Conservation (phyloP, 2,329 filamentous ascomycete genomes). For the Magnaporthiopsis poae region DNA sequence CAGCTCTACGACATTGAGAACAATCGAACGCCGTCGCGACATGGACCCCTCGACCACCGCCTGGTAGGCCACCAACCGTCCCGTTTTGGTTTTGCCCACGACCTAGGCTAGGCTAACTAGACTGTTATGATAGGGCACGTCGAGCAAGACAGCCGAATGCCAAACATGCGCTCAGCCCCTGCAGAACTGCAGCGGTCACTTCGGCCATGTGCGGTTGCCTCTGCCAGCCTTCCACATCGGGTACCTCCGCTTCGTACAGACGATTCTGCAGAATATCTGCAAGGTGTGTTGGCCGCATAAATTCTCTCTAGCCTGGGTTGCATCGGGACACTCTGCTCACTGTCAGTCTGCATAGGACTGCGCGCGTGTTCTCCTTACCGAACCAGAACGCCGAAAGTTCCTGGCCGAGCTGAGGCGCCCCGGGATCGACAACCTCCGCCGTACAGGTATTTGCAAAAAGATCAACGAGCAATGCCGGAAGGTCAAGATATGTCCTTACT, state of each 20-base stretch:
- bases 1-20: slow-evolving; percentile 84
- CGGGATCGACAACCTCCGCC: slow-evolving; percentile 75
- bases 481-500: slow-evolving; percentile 70
- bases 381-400: slow-evolving; percentile 65
- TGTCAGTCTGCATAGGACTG: slow-evolving; percentile 50
- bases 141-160: slow-evolving; percentile 70
- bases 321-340: neutral
- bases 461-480: slow-evolving; percentile 88
- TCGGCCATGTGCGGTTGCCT: slow-evolving; percentile 83
- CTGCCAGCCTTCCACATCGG: slow-evolving; percentile 92
- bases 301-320: neutral
- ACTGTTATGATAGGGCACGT: slow-evolving; percentile 55
- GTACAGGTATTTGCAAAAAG: slow-evolving; percentile 73
- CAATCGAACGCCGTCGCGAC: slow-evolving; percentile 61
- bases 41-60: slow-evolving; percentile 80
- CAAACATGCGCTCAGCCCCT: slow-evolving; percentile 74
- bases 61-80: slow-evolving; percentile 38
- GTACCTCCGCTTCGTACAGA: slow-evolving; percentile 86
- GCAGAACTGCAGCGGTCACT: slow-evolving; percentile 84
- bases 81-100: neutral
- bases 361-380: slow-evolving; percentile 70
- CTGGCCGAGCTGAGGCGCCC: slow-evolving; percentile 73
- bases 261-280: slow-evolving; percentile 89
- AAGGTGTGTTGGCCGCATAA: slow-evolving; percentile 40
- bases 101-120: neutral